These are phyloP conservation scores for Gleditsia sinensis DNA, from an alignment of 306 rosid genomes.

Conservation along the genomic window DNA sequence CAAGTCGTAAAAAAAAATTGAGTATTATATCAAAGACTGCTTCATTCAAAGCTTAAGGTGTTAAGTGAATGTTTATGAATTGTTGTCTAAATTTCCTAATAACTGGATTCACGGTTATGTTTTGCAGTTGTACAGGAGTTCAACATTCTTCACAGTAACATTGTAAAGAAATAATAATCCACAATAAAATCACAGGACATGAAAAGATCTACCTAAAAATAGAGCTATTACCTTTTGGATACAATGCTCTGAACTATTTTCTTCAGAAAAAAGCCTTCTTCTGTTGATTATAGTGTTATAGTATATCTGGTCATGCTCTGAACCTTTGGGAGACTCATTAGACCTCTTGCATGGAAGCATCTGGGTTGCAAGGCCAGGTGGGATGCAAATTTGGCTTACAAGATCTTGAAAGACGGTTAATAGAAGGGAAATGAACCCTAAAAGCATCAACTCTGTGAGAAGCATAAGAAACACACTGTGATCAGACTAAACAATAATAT, in stretches of 20 bases:
- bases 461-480: constrained; percentile 24
- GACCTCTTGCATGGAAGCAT: constrained; percentile 92
- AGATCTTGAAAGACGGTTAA: constrained; percentile 66
- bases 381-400: constrained; percentile 69
- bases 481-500: constrained; percentile 30
- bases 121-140: neutral
- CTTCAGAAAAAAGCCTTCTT: constrained; percentile 57
- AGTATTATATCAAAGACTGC: too few relatives aligned
- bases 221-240: constrained; percentile 39
- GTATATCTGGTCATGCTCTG: constrained; percentile 44
- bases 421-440: constrained; percentile 92
- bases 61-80: too few relatives aligned
- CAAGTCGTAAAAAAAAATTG: too few relatives aligned
- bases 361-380: constrained; percentile 44
- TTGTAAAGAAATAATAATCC: too few relatives aligned
- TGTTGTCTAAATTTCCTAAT: neutral
- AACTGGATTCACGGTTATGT: neutral
- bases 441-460: constrained; percentile 84
- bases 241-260: constrained; percentile 42
- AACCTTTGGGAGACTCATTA: constrained; percentile 28
- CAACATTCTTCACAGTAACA: neutral
- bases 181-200: neutral
- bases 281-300: constrained; percentile 42
- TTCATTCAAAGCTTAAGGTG: too few relatives aligned
- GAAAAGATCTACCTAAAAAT: neutral